Conservation (phyloP, 1,284 basidiomycete species). For the Irpex lacteus region DNA sequence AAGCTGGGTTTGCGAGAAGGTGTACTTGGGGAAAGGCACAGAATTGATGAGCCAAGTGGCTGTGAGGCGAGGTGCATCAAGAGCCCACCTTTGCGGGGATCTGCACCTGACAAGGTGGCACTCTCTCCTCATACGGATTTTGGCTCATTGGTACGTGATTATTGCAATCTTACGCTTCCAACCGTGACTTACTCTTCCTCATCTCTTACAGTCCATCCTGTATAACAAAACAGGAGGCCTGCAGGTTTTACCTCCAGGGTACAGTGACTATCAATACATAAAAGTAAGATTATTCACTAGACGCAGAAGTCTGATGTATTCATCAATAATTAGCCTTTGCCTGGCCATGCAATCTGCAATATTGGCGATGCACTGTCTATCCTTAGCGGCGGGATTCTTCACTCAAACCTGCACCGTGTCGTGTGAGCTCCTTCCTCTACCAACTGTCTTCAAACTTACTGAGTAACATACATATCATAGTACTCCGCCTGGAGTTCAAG, state of each 20-base stretch:
- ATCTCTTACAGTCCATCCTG: conserved; percentile 49
- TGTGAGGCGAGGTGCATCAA: conserved; percentile 39
- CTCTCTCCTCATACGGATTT: conserved; percentile 38
- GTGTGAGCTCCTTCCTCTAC: conserved; percentile 22
- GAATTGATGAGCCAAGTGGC: conserved; percentile 31
- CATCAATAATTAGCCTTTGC: conserved; percentile 24
- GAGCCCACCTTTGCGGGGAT: conserved; percentile 24
- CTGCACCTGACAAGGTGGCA: conserved; percentile 25
- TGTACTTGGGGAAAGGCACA: conserved; percentile 28
- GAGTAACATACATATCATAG: neutral
- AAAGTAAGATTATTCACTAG: conserved; percentile 36
- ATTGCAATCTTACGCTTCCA: conserved; percentile 24
- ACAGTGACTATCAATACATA: conserved; percentile 64
- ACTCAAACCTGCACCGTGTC: conserved; percentile 34
- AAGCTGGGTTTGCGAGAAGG: conserved; percentile 30
- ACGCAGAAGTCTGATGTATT: conserved; percentile 28
- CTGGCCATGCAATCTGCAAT: conserved; percentile 34
- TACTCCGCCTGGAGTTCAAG: conserved; percentile 31
- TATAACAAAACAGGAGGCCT: conserved; percentile 72
- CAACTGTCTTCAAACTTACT: conserved; percentile 16
- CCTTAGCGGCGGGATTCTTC: conserved; percentile 38
- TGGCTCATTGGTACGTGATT: conserved; percentile 31
- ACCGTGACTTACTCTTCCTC: neutral
- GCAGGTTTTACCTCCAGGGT: conserved; percentile 62
- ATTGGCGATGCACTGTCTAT: conserved; percentile 31